phyloP scores from a whole-genome alignment of 2,329 filamentous ascomycete genomes.

The Claviceps africana region DNA sequence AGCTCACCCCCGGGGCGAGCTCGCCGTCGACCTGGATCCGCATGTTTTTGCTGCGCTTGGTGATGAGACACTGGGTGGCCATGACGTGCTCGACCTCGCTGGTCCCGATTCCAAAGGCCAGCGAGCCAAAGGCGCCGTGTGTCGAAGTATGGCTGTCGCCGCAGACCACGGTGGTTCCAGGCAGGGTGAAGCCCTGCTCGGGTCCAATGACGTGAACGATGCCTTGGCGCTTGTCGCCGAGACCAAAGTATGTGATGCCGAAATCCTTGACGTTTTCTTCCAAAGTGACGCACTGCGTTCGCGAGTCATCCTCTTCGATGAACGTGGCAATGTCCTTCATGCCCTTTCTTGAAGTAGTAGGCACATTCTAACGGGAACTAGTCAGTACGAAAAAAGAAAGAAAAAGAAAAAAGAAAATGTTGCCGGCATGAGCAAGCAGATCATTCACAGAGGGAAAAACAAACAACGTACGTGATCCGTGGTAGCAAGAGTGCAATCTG shows the following conservation, averaged over 20 bases:
- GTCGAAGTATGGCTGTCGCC: conserved; percentile 97
- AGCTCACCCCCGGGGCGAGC: conserved; percentile 79
- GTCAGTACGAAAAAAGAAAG: too few species aligned
- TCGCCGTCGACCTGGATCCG: conserved; percentile 88
- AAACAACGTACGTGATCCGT: conserved; percentile 71
- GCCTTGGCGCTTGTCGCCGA: conserved; percentile 90
- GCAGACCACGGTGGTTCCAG: conserved; percentile 91
- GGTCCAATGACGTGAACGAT: conserved; percentile 98
- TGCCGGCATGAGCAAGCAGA: too few species aligned
- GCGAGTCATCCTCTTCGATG: conserved; percentile 86
- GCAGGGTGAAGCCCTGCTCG: conserved; percentile 96
- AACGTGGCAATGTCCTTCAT: conserved; percentile 91
- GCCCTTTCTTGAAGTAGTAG: conserved; percentile 77
- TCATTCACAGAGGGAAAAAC: neutral
- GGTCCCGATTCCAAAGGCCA: conserved; percentile 94
- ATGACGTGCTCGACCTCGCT: conserved; percentile 98
- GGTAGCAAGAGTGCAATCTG: conserved; percentile 91
- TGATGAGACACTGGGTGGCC: conserved; percentile 89
- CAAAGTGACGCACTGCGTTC: conserved; percentile 85
- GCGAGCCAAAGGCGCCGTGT: conserved; percentile 86
- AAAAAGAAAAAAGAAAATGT: too few species aligned
- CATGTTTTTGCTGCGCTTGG: conserved; percentile 97
- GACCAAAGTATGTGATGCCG: conserved; percentile 90
- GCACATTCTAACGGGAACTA: conserved; percentile 57
- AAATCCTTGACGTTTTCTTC: conserved; percentile 97